Conservation (phyloP, 768 basidiomycete species). For the Phallus indusiatus region DNA sequence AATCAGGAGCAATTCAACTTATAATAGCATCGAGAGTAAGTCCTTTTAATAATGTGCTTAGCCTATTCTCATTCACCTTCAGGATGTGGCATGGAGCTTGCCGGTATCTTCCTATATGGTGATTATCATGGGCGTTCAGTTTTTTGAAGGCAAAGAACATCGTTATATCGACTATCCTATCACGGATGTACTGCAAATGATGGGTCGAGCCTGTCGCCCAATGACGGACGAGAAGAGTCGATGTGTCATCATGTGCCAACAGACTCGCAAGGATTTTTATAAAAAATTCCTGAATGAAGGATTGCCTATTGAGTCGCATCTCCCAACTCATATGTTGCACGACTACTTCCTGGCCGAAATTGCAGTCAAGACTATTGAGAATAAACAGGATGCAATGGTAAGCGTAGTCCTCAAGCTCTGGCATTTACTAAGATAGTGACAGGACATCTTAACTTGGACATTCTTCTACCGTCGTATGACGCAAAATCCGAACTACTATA, state of each 20-base stretch:
- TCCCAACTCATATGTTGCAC: slow-evolving; percentile 83
- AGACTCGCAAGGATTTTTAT: slow-evolving; percentile 97
- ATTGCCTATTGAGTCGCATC: slow-evolving; percentile 92
- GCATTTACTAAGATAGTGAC: slow-evolving; percentile 4
- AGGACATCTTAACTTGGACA: slow-evolving; percentile 98
- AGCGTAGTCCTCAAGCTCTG: slow-evolving; percentile 10
- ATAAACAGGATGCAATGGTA: slow-evolving; percentile 96
- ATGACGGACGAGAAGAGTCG: slow-evolving; percentile 80
- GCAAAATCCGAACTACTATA: slow-evolving; percentile 94
- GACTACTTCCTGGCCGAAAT: slow-evolving; percentile 99
- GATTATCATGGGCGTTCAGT: slow-evolving; percentile 99
- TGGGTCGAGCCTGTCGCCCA: slow-evolving; percentile 95
- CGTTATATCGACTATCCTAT: slow-evolving; percentile 97
- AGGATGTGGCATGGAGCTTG: slow-evolving; percentile 96
- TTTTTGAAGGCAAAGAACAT: slow-evolving; percentile 94
- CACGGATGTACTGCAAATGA: slow-evolving; percentile 98
- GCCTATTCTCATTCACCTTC: neutral
- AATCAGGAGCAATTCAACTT: slow-evolving; percentile 91
- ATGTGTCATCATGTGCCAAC: slow-evolving; percentile 95
- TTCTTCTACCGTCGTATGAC: slow-evolving; percentile 97
- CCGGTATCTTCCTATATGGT: slow-evolving; percentile 96
- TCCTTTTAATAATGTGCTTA: neutral
- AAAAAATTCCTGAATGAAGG: slow-evolving; percentile 97
- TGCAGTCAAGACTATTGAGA: slow-evolving; percentile 97
- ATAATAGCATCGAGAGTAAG: slow-evolving; percentile 86